A percentile compares a stretch with the other conserved stretches of the same genome.
These are phyloP conservation scores for Pythium pyrilobum DNA, from an alignment of 352 stramenopile species.

Conservation along the genomic window DNA sequence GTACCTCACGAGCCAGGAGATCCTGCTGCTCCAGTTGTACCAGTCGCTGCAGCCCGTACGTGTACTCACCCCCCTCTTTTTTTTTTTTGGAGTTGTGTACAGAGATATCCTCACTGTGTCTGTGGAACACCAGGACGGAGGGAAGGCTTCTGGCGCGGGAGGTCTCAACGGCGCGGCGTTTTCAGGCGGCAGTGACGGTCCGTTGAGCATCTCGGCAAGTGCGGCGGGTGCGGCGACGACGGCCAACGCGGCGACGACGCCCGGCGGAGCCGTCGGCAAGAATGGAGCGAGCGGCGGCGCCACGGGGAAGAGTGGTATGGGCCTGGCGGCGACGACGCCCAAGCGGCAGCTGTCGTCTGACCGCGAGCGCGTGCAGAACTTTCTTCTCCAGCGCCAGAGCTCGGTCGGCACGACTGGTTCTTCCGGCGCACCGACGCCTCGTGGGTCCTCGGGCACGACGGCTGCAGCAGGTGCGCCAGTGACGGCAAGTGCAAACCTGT, in stretches of 20 bases:
- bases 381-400: conserved; percentile 44
- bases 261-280: conserved; percentile 2
- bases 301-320: conserved; percentile 3
- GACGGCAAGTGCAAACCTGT: conserved; percentile 35
- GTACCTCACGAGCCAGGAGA: conserved; percentile 79
- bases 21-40: conserved; percentile 66
- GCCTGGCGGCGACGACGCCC: conserved; percentile 24
- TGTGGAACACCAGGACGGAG: not conserved
- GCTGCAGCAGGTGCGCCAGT: not conserved
- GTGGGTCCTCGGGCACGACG: not conserved
- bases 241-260: conserved; percentile 4
- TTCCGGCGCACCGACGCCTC: not conserved
- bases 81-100: not conserved
- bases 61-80: not conserved
- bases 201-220: conserved; percentile 3
- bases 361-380: conserved; percentile 59
- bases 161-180: conserved; percentile 9
- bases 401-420: conserved; percentile 11
- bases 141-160: not conserved
- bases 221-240: not conserved
- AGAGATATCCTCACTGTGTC: not conserved
- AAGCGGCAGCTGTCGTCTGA: conserved; percentile 47
- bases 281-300: not conserved
- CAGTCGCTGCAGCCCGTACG: conserved; percentile 28
- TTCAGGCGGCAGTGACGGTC: not conserved